Evolutionary conservation across 2,329 filamentous ascomycete genomes (phyloP).

Genomic region (Pseudogymnoascus destructans): DNA sequence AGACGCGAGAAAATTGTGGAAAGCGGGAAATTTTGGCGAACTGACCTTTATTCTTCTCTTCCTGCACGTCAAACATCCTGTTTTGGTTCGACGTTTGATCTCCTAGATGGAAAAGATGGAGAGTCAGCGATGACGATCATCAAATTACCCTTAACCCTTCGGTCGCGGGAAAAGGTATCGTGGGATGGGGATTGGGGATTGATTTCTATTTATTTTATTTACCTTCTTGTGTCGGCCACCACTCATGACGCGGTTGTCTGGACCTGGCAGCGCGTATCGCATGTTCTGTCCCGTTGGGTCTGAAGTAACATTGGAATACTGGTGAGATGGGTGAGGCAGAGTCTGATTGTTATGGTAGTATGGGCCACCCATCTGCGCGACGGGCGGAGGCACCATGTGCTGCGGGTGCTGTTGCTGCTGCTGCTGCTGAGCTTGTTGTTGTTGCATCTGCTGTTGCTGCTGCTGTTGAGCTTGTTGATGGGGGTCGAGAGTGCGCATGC

Average conservation of each 20-base stretch:
- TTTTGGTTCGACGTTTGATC: conserved; percentile 64
- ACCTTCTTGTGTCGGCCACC: conserved; percentile 47
- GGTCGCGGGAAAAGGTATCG: conserved; percentile 9
- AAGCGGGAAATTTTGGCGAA: conserved; percentile 17
- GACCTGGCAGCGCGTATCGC: conserved; percentile 44
- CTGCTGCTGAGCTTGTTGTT: neutral
- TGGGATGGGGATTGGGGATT: conserved; percentile 11
- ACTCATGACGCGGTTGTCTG: conserved; percentile 40
- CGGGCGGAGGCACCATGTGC: conserved; percentile 40
- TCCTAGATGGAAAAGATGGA: conserved; percentile 33
- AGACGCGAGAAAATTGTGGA: conserved; percentile 14
- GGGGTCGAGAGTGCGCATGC: conserved; percentile 36
- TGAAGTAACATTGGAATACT: conserved; percentile 35
- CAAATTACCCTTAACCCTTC: neutral
- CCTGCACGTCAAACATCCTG: conserved; percentile 53
- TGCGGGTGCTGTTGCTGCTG: conserved; percentile 19
- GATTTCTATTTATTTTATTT: conserved; percentile 8
- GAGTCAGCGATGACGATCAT: conserved; percentile 3
- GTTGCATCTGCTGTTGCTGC: conserved; percentile 17
- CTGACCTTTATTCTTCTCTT: conserved; percentile 62
- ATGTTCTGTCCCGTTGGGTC: conserved; percentile 34
- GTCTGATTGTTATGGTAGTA: conserved; percentile 35
- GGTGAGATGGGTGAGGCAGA: conserved; percentile 31
- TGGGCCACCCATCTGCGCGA: conserved; percentile 33
- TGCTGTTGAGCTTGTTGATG: conserved; percentile 25